Evolutionary conservation across 306 rosid genomes (phyloP).

Genomic region (Cicer cuneatum): DNA sequence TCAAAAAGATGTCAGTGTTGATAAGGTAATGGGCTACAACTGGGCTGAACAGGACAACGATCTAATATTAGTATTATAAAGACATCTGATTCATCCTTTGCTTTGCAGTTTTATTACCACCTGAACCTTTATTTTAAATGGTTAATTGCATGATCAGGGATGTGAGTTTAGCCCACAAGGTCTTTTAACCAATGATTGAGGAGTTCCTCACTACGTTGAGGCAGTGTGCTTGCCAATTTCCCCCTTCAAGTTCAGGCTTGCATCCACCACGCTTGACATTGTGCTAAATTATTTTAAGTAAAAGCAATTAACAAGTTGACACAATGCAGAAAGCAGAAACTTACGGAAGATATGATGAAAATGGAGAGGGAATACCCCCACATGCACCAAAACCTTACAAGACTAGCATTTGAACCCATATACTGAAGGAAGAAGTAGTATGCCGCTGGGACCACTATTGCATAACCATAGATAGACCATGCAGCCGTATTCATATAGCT

Average conservation of each 20-base stretch:
- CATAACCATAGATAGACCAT: constrained; percentile 79
- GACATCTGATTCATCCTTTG: constrained; percentile 21
- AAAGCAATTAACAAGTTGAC: constrained; percentile 1
- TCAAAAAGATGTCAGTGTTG: constrained; percentile 28
- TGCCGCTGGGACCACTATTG: constrained; percentile 80
- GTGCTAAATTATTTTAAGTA: constrained; percentile 13
- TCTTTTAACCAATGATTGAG: constrained; percentile 16
- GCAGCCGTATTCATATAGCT: constrained; percentile 84
- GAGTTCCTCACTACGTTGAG: constrained; percentile 37
- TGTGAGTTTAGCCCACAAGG: neutral
- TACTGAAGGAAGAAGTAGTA: constrained; percentile 86
- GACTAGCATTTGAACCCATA: constrained; percentile 79
- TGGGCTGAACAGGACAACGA: neutral
- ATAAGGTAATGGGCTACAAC: neutral
- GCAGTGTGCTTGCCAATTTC: constrained; percentile 21
- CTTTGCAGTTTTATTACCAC: constrained; percentile 26
- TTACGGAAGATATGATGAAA: constrained; percentile 81
- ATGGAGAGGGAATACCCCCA: constrained; percentile 98
- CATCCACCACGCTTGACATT: constrained; percentile 8
- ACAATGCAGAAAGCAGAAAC: constrained; percentile 49
- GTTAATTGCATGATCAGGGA: neutral
- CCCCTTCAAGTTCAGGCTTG: constrained; percentile 9
- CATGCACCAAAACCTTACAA: constrained; percentile 89
- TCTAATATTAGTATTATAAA: neutral
- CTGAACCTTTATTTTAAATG: constrained; percentile 22